Percentiles rank a stretch among this genome's conserved stretches.
These are phyloP conservation scores for Sparassis latifolia DNA, from an alignment of 1,284 basidiomycete genomes.

Conservation along the genomic window DNA sequence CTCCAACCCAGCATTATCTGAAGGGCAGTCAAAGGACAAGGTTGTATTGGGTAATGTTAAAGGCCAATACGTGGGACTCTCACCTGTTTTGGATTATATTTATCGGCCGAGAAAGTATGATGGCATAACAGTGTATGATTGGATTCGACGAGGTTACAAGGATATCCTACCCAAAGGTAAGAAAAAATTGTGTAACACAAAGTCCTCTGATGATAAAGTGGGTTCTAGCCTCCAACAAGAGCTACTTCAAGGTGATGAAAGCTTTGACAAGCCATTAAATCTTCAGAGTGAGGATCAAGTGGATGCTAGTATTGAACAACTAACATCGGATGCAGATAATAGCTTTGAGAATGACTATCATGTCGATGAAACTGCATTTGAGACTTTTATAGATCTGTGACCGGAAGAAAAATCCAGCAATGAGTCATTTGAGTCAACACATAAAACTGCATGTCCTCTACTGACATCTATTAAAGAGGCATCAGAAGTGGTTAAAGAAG, in stretches of 20 bases:
- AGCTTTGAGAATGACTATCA: too few species aligned
- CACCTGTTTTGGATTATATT: neutral
- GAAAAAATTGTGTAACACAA: neutral
- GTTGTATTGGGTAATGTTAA: constrained; percentile 2
- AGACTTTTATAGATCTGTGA: too few species aligned
- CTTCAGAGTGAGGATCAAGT: too few species aligned
- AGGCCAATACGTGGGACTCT: neutral
- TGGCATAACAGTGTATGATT: neutral
- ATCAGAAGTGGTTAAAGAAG: neutral
- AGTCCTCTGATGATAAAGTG: too few species aligned
- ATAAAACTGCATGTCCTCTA: neutral
- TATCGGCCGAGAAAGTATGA: neutral
- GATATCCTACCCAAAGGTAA: neutral
- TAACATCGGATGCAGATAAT: too few species aligned
- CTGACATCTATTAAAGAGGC: neutral
- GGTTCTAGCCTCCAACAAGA: too few species aligned
- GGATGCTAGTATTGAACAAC: too few species aligned
- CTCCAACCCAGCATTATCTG: neutral
- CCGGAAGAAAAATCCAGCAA: too few species aligned
- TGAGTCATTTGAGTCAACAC: neutral
- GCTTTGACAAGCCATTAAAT: too few species aligned
- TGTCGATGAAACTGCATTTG: too few species aligned
- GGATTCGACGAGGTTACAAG: too few species aligned
- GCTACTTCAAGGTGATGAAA: too few species aligned
- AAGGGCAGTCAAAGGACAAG: neutral